Evolutionary conservation across 352 stramenopile genomes (phyloP).

Genomic region (Pythium biforme): DNA sequence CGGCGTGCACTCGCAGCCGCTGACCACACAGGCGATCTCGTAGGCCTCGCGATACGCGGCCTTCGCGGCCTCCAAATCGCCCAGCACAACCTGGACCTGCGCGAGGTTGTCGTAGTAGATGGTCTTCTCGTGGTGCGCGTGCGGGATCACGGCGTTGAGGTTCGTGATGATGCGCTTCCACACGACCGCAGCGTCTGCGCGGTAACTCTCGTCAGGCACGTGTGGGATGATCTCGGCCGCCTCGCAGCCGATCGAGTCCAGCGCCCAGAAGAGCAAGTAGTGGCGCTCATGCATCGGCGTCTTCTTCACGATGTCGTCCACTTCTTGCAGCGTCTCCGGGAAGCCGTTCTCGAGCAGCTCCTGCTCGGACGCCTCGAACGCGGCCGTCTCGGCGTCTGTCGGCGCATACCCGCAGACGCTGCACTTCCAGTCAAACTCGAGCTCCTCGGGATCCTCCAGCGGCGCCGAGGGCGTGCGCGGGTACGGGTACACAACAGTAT

Average conservation of each 20-base stretch:
- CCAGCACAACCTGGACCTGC: conserved; percentile 65
- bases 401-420: conserved; percentile 39
- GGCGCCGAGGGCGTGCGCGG: conserved; percentile 25
- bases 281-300: conserved; percentile 62
- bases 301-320: conserved; percentile 45
- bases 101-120: conserved; percentile 87
- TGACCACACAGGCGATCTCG: conserved; percentile 61
- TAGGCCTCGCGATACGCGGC: conserved; percentile 56
- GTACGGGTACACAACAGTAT: conserved; percentile 49
- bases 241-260: conserved; percentile 71
- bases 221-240: conserved; percentile 36
- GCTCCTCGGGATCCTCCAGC: conserved; percentile 33
- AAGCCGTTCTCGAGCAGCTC: conserved; percentile 59
- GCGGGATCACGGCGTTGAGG: conserved; percentile 72
- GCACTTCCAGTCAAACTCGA: conserved; percentile 63
- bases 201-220: conserved; percentile 35
- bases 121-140: conserved; percentile 74
- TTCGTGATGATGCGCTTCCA: conserved; percentile 65
- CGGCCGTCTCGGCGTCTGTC: conserved; percentile 30
- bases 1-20: conserved; percentile 52
- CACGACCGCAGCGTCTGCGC: conserved; percentile 42
- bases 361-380: conserved; percentile 48
- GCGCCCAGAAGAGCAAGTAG: conserved; percentile 76
- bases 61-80: conserved; percentile 46
- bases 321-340: conserved; percentile 54